phyloP scores from a whole-genome alignment of 306 rosid species.

The Luffa acutangula region DNA sequence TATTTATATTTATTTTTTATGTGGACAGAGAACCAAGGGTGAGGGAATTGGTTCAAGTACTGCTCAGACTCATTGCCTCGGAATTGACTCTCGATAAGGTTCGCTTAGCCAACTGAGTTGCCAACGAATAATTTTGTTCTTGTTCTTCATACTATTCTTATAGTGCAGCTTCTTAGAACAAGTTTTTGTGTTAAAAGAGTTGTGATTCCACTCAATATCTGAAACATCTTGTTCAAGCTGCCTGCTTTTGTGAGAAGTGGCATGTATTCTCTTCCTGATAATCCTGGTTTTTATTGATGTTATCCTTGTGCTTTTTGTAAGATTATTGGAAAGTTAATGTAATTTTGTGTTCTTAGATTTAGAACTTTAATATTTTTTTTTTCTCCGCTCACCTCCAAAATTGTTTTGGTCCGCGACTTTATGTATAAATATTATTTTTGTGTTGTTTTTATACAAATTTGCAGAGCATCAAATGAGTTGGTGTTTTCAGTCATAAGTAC shows the following conservation, averaged over 20 bases:
- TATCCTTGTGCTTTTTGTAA: background rate
- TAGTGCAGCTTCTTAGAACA: background rate
- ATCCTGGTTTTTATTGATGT: background rate
- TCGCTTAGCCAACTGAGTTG: slow-evolving; percentile 24
- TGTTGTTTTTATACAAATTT: background rate
- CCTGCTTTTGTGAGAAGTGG: background rate
- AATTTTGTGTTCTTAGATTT: background rate
- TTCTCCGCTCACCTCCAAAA: background rate
- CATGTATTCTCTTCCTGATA: too few species aligned
- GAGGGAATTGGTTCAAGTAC: slow-evolving; percentile 54
- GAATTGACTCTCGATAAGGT: slow-evolving; percentile 59
- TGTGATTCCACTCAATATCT: background rate
- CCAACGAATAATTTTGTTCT: background rate
- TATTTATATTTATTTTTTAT: background rate
- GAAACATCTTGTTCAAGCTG: background rate
- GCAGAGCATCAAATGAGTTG: background rate
- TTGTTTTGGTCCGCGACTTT: background rate
- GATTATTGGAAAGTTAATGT: background rate
- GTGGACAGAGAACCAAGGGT: slow-evolving; percentile 60
- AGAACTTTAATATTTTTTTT: background rate
- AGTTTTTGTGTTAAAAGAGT: background rate
- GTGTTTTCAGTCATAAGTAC: background rate
- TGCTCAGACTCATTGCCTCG: slow-evolving; percentile 45
- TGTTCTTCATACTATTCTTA: background rate
- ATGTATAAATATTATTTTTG: background rate